Evolutionary conservation across 2,329 filamentous ascomycete genomes (phyloP), one percentile per base, ranked within the genome.

Genomic region (Penicillium sp.): DNA sequence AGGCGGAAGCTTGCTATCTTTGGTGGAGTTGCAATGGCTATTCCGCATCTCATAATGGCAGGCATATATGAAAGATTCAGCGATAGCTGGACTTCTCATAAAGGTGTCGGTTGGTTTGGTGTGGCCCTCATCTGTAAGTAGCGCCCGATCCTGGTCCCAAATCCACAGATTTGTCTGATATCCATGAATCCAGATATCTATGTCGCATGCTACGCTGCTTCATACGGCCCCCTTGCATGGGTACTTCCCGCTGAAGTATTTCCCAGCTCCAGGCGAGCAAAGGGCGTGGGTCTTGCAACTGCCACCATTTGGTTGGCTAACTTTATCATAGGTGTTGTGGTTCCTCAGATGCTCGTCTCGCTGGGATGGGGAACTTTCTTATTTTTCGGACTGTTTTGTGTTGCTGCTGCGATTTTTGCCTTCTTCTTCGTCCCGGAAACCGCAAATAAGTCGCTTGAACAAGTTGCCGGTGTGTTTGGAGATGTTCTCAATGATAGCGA

Each of bases 241-340:
- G 64, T 67, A 1, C 58, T 77, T 0, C 72, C 72, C 0, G 58
- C 71, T 1, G 75, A 77, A 41, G 63, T 75, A 0, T 77, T 73
- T 48, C 65, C 72, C 0, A 71, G 56, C n/a, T 63, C 71, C 0
- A 68, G 57, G 8, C 62, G 74, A 3, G 66, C 72, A 0, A 75
- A 75, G 53, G 73, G 75, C 2, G 72, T 75, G 1, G 72, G 66
- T 0, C 59, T 68, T 2, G 62, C 69, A 0, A 72, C 70, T 0
- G 66, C 67, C 0, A 68, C 66, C 40, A 69, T 68, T 38, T 77
- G 74, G 74, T 50, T 77, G 18, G 68, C 67, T 47, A 74, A 76
- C 53, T 76, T 76, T 48, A 69, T 70, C 29, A 69, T 76, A 27
- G 83, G 86, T 22, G 78, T 87, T 65, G 78, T 86, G 8, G 85